Base-by-base conservation (phyloP, 139 green algal species). In the Volvox reticuliferus region DNA sequence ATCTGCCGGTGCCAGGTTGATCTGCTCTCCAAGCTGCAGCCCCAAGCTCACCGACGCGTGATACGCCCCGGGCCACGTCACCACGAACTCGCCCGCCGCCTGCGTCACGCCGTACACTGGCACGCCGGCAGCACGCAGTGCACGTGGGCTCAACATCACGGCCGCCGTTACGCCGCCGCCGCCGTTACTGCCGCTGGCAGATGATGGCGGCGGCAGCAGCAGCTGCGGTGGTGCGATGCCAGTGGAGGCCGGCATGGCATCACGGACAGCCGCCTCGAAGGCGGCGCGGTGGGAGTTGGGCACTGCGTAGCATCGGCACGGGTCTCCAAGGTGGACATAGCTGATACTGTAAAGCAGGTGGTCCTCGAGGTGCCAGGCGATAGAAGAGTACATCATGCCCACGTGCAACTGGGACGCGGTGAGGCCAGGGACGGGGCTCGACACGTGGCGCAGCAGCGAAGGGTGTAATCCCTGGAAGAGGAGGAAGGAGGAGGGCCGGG, bases 321-420 rank as follows among this genome's bases (percentile, higher is more conserved):
- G 87, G 19, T 90, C 94, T 12, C 96, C 96, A 63, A 88, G 96
- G 94, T 97, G 92, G 30, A 33, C 13, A 93, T 98, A 99, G 88
- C 96, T 97, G 88, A 98, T 92, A 77, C 90, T 95, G 93, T 98
- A 98, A 30, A 99, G 95, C 93, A 96, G 92, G 93, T 99, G 96
- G 80, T 98, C 95, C 91, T 98, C 96, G 32, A 97, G 95, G 91
- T 97, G 97, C 97, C 97, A 99, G 90, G 92, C 94, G 86, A 96
- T 96, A 86, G 92, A 95, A 93, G 96, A 97, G 69, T 94, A 61
- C 50, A 86, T 97, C 24, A 28, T 97, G 87, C 95, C 96, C 63
- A 97, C 87, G 76, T 97, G 96, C 89, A 99, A 88, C 95, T 94
- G 97, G 24, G 97, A 96, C 84, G 95, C 92, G 20, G 95, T 95